Evolutionary conservation across 768 basidiomycete species (phyloP), one percentile per base, ranked within the genome.

Genomic region (Pleurotus tuoliensis): DNA sequence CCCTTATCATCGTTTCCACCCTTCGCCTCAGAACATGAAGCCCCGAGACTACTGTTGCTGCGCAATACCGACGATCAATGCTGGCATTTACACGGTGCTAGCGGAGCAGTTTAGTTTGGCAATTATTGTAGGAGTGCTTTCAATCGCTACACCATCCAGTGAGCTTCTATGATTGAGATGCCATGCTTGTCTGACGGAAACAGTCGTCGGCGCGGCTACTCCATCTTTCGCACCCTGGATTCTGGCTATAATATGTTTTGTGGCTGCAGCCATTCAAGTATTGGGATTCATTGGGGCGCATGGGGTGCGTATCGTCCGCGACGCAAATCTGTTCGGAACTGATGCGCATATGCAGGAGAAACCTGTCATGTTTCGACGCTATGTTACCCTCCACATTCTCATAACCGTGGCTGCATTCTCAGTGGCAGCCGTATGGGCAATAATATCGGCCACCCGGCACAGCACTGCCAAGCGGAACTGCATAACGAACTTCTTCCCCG

Each of bases 11-110:
- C 30, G 24, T 9, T 34, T 34, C 30, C 30, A 34, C 8, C 30
- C 30, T 34, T 34, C 30, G 82, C 60, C 57, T 66, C 6, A 44
- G 15, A 67, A 59, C 66, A 88, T 90, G 87, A 89, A 86, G 69
- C 72, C 86, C 50, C 82, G 91, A 74, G 87, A 92, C 48, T 95
- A 94, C 67, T 97, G 94, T 66, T 97, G 94, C 70, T 92, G 90
- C 64, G 94, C 94, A 44, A 88, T 98, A 58, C 95, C 95, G 7
- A 73, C 94, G 48, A 77, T 94, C 60, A 96, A 99, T 74, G 80
- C 84, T 59, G 97, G 97, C 30, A 90, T 98, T 53, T 98, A 97
- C 63, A 70, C 82, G 16, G 82, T 88, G 25, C 70, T 98, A 48
- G 68, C 75, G 0, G 91, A 96, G 68, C 94, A 97, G 71, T 77